phyloP scores from a whole-genome alignment of 495 filamentous ascomycete genomes.

The Trichoderma gamsii region DNA sequence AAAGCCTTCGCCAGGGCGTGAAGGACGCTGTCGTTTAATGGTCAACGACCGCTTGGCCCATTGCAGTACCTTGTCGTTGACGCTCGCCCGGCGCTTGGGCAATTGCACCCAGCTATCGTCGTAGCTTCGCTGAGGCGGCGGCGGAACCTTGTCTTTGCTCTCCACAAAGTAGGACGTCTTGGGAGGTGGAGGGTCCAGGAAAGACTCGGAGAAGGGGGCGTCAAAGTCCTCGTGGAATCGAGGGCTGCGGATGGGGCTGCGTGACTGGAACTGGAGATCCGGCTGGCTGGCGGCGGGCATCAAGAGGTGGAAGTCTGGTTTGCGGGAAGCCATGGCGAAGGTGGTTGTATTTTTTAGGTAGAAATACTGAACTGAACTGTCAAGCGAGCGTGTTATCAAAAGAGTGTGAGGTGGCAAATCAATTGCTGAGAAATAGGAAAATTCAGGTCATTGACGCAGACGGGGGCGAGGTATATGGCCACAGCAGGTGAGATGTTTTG shows the following conservation, averaged over 20 bases:
- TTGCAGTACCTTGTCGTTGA: slow-evolving; percentile 3
- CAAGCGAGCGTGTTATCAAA: background rate
- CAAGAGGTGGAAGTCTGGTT: slow-evolving; percentile 9
- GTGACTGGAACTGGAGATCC: background rate
- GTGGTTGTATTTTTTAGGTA: background rate
- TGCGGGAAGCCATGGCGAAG: slow-evolving; percentile 3
- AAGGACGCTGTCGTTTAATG: background rate
- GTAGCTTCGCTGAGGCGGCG: slow-evolving; percentile 3
- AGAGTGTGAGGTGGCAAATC: background rate
- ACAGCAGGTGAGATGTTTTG: background rate
- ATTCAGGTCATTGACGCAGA: slow-evolving; percentile 1
- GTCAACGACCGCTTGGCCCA: slow-evolving; percentile 7
- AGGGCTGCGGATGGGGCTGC: slow-evolving; percentile 5
- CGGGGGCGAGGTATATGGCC: background rate
- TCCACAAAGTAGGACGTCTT: slow-evolving; percentile 2
- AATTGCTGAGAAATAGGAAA: background rate
- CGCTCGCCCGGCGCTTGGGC: slow-evolving; percentile 1
- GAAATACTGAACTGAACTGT: background rate
- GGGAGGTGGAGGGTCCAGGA: background rate
- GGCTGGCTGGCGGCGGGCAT: slow-evolving; percentile 1
- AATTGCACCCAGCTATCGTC: slow-evolving; percentile 1
- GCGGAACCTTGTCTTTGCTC: background rate
- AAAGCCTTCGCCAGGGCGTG: background rate
- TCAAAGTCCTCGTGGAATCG: slow-evolving; percentile 8
- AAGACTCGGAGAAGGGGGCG: background rate